phyloP scores from a whole-genome alignment of 2,329 filamentous ascomycete species.

The Orbilia blumenaviensis region DNA sequence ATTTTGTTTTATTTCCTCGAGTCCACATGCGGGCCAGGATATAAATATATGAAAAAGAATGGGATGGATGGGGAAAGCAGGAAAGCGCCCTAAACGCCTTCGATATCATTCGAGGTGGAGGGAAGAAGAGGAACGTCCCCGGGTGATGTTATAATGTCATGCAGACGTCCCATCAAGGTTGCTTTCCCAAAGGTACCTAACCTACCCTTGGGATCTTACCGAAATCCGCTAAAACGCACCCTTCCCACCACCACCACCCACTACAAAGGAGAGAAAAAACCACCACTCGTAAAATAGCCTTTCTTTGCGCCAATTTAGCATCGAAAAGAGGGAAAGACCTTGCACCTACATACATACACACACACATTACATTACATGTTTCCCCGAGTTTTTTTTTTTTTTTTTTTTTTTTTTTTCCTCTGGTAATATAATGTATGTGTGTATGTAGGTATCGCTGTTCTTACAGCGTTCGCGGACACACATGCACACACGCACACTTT shows the following conservation, averaged over 20 bases:
- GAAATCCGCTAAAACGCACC: slow-evolving; percentile 53
- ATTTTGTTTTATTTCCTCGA: too few relatives aligned
- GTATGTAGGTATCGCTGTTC: neutral
- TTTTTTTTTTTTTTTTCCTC: too few relatives aligned
- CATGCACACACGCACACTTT: too few relatives aligned
- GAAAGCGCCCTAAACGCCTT: neutral
- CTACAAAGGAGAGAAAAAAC: neutral
- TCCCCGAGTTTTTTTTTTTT: too few relatives aligned
- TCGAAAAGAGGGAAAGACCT: neutral
- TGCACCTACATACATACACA: neutral
- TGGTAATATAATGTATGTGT: neutral
- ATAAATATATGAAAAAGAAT: neutral
- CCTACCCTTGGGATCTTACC: slow-evolving; percentile 50
- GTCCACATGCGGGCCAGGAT: too few relatives aligned
- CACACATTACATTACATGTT: neutral
- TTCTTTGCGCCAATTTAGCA: slow-evolving; percentile 46
- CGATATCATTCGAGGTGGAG: slow-evolving; percentile 14
- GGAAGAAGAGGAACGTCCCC: slow-evolving; percentile 16
- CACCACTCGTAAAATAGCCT: slow-evolving; percentile 25
- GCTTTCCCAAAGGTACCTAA: slow-evolving; percentile 42
- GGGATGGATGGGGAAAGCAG: neutral
- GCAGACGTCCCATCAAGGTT: slow-evolving; percentile 53
- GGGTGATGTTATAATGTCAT: slow-evolving; percentile 53
- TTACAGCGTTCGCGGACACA: too few relatives aligned
- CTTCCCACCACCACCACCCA: slow-evolving; percentile 16